Evolutionary conservation across 345 rosid species (phyloP).

Genomic region (Nasturtium officinale): DNA sequence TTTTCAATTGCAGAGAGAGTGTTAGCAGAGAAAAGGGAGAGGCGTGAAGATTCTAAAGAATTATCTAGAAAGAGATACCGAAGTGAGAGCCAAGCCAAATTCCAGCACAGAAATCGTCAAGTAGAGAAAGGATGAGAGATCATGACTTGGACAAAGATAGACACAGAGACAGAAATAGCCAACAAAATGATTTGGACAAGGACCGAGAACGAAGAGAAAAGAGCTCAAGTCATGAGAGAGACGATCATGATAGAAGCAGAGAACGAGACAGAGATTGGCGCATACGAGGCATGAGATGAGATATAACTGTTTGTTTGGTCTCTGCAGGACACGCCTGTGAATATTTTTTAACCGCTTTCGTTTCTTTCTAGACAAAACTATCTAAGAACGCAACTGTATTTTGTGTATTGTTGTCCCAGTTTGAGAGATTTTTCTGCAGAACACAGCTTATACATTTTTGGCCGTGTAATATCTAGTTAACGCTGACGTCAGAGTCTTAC

Average conservation of each 20-base stretch:
- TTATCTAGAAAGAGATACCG: slow-evolving; percentile 80
- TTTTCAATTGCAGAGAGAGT: slow-evolving; percentile 70
- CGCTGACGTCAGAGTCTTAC: background rate
- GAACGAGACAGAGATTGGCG: slow-evolving; percentile 78
- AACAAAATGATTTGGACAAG: slow-evolving; percentile 41
- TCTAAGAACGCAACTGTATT: slow-evolving; percentile 6
- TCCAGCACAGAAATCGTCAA: slow-evolving; percentile 67
- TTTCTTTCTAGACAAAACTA: background rate
- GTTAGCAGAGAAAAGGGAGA: slow-evolving; percentile 63
- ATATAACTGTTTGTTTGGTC: slow-evolving; percentile 14
- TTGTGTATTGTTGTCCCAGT: background rate
- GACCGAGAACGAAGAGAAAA: slow-evolving; percentile 67
- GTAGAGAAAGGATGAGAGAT: slow-evolving; percentile 58
- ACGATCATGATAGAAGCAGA: slow-evolving; percentile 67
- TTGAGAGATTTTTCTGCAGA: slow-evolving; percentile 3
- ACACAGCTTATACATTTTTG: background rate
- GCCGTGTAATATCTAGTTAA: background rate
- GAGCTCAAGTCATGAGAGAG: slow-evolving; percentile 75
- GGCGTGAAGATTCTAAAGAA: slow-evolving; percentile 61
- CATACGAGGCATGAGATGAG: slow-evolving; percentile 51
- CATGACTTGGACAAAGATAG: slow-evolving; percentile 56
- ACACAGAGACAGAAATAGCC: slow-evolving; percentile 54
- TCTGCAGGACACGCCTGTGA: background rate
- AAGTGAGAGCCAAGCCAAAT: slow-evolving; percentile 61
- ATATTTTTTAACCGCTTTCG: background rate